A percentile compares a stretch with the other conserved stretches of the same genome.
Conservation (phyloP, 2,329 filamentous ascomycete species). For the Pestalotiopsis sp. region DNA sequence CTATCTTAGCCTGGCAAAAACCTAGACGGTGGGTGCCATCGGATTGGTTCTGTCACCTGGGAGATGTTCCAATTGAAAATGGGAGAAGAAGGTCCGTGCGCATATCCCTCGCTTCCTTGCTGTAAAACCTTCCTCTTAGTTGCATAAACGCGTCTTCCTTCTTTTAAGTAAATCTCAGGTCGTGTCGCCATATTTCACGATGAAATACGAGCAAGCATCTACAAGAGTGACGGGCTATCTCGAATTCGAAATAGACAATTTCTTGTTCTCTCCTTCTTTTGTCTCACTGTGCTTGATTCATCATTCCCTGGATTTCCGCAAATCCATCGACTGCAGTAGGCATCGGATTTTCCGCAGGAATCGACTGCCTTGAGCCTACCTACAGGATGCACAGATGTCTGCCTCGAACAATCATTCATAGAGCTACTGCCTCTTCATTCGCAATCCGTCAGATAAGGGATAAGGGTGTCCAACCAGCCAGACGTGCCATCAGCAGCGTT, state of each 20-base stretch:
- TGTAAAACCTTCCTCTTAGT: background rate
- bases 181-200: background rate
- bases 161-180: background rate
- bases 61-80: background rate
- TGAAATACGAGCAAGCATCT: background rate
- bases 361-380: background rate
- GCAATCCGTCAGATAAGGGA: fast-evolving
- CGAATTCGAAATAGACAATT: background rate
- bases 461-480: background rate
- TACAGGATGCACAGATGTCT: background rate
- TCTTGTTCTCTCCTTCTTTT: background rate
- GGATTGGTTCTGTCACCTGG: background rate
- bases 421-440: background rate
- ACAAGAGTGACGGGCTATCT: background rate
- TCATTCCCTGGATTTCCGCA: background rate
- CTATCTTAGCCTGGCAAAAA: background rate
- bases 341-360: background rate
- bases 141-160: background rate
- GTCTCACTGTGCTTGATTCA: background rate
- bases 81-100: background rate
- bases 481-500: background rate
- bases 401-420: background rate
- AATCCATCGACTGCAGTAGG: background rate
- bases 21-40: background rate
- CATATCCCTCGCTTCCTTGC: background rate